Base-by-base conservation (phyloP, 345 rosid genomes). In the Sisymbrium altissimum region DNA sequence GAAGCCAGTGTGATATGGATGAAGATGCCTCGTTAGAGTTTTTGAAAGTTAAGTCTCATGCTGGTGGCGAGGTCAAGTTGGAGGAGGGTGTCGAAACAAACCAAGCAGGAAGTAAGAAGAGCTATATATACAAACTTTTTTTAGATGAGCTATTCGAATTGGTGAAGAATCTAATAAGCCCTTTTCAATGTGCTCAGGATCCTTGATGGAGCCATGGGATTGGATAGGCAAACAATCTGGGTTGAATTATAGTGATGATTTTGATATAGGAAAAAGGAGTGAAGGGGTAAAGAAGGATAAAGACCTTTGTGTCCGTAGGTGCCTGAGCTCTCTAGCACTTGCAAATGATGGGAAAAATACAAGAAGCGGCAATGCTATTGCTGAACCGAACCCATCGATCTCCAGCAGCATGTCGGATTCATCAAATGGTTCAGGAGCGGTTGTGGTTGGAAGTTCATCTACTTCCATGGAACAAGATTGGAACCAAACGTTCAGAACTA, bases 341-440 rank as follows among this genome's bases (percentile, higher is more conserved):
- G 84, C 73, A 60, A 81, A 68, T 12, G 74, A 79, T 65, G 89
- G 73, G 13, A 75, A 55, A 66, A 85, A 83, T 43, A 38, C 78
- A 56, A 72, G 54, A 78, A 59, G 78, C 30, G 83, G 79, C 29
- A 79, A 80, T 68, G 76, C 63, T 14, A 68, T 61, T 15, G 66
- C 66, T 2, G 91, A 85, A 46, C 83, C 81, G 18, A 84, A 80
- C 66, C 83, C 69, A 66, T 87, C 79, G 38, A 55, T 84, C 43
- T 72, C 83, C 64, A 84, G 89, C 32, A 84, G 88, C 82, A 78
- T 59, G 81, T 84, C 93, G 1, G 90, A 87, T 75, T 84, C 97
- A 44, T 88, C 97, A n/a, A 80, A 81, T 41, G 74, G 81, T 70
- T 83, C 89, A 60, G 89, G 89, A 5, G 89, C 88, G 1, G 45